Evolutionary conservation across 768 basidiomycete genomes (phyloP), one percentile per base, ranked within the genome.

Genomic region (Mycena vitilis): DNA sequence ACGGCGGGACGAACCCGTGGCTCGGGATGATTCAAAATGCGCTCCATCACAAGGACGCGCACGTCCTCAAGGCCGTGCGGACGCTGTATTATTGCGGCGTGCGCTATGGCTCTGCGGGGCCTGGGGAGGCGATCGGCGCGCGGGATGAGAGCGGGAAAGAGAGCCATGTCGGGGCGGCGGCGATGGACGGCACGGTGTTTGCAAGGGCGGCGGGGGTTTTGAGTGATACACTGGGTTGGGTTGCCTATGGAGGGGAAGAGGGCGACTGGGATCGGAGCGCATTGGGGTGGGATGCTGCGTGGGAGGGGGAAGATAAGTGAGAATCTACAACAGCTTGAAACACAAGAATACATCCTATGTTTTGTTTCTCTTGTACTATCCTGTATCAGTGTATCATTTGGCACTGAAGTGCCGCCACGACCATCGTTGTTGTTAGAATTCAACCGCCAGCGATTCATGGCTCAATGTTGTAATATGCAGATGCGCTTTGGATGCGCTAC

Each of bases 261-360:
- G 37, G 71, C 0, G 42, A 65, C 0, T 85, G 85, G 85, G 84
- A 85, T 69, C 66, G 79, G 48, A 84, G 81, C 67, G 83, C 78
- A 25, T 71, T 84, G 38, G 84, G 83, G 0, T 85, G 84, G 83
- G 84, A 84, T 40, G 83, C 78, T 1, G 83, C 84, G 7, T 86
- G 84, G 84, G 77, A 81, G 52, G 11, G 20, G 22, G 40, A 42
- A 9, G 40, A 11, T 11, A 42, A 42, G 40, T 30, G 30, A 30
- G 30, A 30, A 30, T 30, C 5, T 30, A 3, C 30, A 30, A 30
- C 30, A 30, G 30, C 30, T 30, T 30, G 30, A 30, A 30, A 30
- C 30, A 5, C 30, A 5, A 30, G 30, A 30, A 30, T 30, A 30
- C 5, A 5, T 3, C 30, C 30, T 30, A 30, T 3, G n/a, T n/a